Base-by-base conservation (phyloP, 805 yeast genomes). In the Schwanniomyces polymorphus region DNA sequence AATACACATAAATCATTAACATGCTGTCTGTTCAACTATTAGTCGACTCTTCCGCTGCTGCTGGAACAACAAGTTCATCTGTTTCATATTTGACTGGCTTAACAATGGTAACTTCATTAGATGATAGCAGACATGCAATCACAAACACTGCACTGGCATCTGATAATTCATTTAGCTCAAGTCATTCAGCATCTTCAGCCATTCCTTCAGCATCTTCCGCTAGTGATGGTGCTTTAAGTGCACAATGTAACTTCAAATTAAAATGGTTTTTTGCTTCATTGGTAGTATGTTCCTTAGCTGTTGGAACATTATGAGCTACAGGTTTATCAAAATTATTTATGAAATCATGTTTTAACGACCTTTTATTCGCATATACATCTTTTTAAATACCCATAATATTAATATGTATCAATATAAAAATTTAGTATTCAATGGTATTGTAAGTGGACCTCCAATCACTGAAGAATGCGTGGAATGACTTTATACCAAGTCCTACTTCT, bases 401-500 rank as follows among this genome's bases (percentile, higher is more conserved):
- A 16, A 16, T 18, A 7, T 31, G 21, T 31, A 37, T 37, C 12
- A 21, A 37, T 37, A 34, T 4, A 16, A 34, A 34, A 21, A 18
- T 34, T 21, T 18, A 41, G 17, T 41, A 41, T 17, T 34, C 27
- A 28, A 46, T 29, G 7, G 35, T 35, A 10, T 40, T 28, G 27
- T 47, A 47, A 11, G 39, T 34, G 7, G 37, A 42, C 46, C 65
- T 58, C 71, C 74, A 70, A 48, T 59, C 51, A 12, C 48, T 44
- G 50, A 68, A 70, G 41, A 68, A 68, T 5, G 59, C 63, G 17
- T 52, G 41, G 47, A 70, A 73, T 10, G 68, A 60, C 16, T 61
- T 54, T 7, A 68, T 58, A 0, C 78, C 76, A 25, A 68, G 56
- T 2, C 72, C 74, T 5, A 65, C 65, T 39, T 73, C 78, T 46